These are phyloP conservation scores for Garcileccinum viscosum DNA, from an alignment of 1,284 basidiomycete genomes.

Conservation along the genomic window DNA sequence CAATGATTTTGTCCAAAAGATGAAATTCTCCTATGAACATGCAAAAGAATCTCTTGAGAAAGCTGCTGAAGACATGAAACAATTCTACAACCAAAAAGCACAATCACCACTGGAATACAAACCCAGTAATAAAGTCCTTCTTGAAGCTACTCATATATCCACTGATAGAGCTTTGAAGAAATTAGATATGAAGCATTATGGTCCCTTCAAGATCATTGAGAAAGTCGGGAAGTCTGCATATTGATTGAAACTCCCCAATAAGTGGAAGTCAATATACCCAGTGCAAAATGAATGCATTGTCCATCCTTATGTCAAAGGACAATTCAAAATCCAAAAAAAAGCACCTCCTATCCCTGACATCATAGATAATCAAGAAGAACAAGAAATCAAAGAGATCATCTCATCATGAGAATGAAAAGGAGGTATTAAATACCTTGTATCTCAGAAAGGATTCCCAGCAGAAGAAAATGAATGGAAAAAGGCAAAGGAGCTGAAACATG, in stretches of 20 bases:
- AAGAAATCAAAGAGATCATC: not conserved
- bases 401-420: not conserved
- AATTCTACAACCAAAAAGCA: not conserved
- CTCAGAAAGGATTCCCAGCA: not conserved
- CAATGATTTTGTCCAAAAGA: not conserved
- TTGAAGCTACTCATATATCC: not conserved
- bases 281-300: not conserved
- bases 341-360: not conserved
- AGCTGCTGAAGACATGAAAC: not conserved
- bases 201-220: not conserved
- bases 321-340: not conserved
- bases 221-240: not conserved
- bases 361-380: not conserved
- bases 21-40: too few species aligned
- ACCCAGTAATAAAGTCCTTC: not conserved
- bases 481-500: too few species aligned
- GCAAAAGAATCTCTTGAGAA: not conserved
- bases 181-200: not conserved
- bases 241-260: accelerated
- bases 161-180: not conserved
- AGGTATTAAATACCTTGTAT: not conserved
- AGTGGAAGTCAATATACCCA: not conserved
- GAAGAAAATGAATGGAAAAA: not conserved
- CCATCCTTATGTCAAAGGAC: not conserved
- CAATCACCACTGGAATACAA: not conserved